Evolutionary conservation across 176 grass and related monocot species (phyloP), one percentile per base, ranked within the genome.

Genomic region (Lolium rigidum): DNA sequence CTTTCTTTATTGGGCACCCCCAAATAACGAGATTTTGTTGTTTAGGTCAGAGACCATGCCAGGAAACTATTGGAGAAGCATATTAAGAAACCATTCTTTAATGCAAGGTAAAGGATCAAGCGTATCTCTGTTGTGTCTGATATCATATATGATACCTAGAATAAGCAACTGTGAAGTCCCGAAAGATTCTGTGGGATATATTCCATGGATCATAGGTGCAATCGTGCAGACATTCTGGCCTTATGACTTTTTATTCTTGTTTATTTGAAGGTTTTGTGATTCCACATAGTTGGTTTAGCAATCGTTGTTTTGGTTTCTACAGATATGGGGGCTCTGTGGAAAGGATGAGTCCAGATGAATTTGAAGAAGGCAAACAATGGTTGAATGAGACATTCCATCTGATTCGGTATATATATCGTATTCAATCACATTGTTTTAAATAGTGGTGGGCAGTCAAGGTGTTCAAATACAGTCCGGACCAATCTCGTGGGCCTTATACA

Each of bases 21-120:
- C 18, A 83, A 46, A 69, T 80, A 43, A 78, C 6, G 7, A 44
- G 16, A 12, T 77, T 91, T 85, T 83, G 80, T 38, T 87, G 21
- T 89, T 81, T 86, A 99, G 97, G 97, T 99, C 44, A 88, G 87
- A 69, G 94, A 99, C 9, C 97, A 99, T 94, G 94, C 90, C 77
- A 91, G 97, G 85, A 99, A 99, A 26, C 97, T 99, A 78, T 79
- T 99, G 84, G 97, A 99, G 80, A 99, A 99, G 90, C 88, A 51
- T 72, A 59, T 97, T 84, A 66, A 77, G 71, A 96, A 97, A 82
- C 97, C 97, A 68, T 97, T 99, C 84, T 97, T 99, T 88, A 60
- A 92, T 97, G 85, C 88, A 41, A 87, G 92, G 97, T 99, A 94
- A 41, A 89, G 80, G 26, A 80, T 78, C 59, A 82, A 18, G 2